Evolutionary conservation across 805 yeast genomes (phyloP).

Genomic region (Sugiyamaella qingdaonensis): DNA sequence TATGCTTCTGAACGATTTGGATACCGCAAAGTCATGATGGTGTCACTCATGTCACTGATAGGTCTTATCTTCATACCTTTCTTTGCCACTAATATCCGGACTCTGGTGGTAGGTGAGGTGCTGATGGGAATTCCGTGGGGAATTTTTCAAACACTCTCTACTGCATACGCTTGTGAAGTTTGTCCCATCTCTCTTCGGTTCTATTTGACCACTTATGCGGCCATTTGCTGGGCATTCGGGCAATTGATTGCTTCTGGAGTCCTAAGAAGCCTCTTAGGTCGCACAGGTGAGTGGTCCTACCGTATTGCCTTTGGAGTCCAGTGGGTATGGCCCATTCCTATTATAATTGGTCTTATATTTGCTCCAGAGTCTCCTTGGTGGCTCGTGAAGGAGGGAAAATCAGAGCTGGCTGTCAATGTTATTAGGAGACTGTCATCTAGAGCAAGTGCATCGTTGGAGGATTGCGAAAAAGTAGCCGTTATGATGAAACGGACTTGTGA

Average conservation of each 20-base stretch:
- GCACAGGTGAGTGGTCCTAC: conserved; percentile 38
- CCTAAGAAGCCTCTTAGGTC: conserved; percentile 31
- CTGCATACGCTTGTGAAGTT: conserved; percentile 52
- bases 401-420: conserved; percentile 41
- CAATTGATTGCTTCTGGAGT: conserved; percentile 54
- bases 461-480: conserved; percentile 23
- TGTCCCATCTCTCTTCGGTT: conserved; percentile 49
- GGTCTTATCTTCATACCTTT: conserved; percentile 44
- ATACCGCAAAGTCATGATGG: conserved; percentile 39
- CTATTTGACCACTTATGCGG: conserved; percentile 47
- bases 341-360: conserved; percentile 35
- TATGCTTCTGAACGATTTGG: conserved; percentile 43
- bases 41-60: conserved; percentile 32
- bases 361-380: conserved; percentile 58
- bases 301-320: conserved; percentile 54
- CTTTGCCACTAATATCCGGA: conserved; percentile 39
- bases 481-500: conserved; percentile 44
- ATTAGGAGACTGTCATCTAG: conserved; percentile 36
- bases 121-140: conserved; percentile 48
- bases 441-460: conserved; percentile 21
- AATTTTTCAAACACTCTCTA: conserved; percentile 45
- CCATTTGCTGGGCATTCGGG: conserved; percentile 53
- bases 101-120: conserved; percentile 37
- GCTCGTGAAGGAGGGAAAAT: conserved; percentile 42
- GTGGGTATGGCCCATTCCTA: conserved; percentile 55